Evolutionary conservation across 1,284 basidiomycete genomes (phyloP), one percentile per base, ranked within the genome.

Genomic region (Rhodotorula sp.): DNA sequence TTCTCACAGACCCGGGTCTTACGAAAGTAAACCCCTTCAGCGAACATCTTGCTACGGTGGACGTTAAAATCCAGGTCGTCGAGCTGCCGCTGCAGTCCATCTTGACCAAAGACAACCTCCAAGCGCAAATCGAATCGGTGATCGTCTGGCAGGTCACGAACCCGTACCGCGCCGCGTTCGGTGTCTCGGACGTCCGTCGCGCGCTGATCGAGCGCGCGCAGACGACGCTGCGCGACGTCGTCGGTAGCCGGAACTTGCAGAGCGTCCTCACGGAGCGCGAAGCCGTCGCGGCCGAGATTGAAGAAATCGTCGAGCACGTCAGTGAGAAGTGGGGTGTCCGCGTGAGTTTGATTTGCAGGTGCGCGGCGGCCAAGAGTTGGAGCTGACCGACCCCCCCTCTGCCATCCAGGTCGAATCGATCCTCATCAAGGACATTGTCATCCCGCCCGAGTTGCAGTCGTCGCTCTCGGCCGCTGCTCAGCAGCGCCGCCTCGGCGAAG

Each of bases 281-380:
- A 80, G 93, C 92, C 68, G 93, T 98, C 74, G 95, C 95, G 5
- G 90, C 90, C 78, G 95, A 97, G 82, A 95, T 97, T 68, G 93
- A 92, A 60, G 93, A 95, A 81, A 95, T 97, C 69, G 92, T 97
- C 79, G 76, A 80, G 62, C 64, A 66, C 15, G 71, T 78, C 23
- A 76, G 77, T 8, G 82, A 85, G 75, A 84, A 92, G 82, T 97
- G 95, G 95, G 95, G 95, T 82, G 94, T 97, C 60, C 86, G 90
- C 48, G 93, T 97, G 80, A 93, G 97, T 82, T 90, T 90, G 67
- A 95, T 97, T 83, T 87, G 97, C 47, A 14, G 47, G 19, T 19
- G 47, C 47, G 47, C 15, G 47, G 15, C 47, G 28, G 28, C 28
- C 28, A 28, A 28, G 28, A 28, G 28, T 28, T 28, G 28, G 28